Evolutionary conservation across 2,329 filamentous ascomycete species (phyloP), one percentile per base, ranked within the genome.

Genomic region (Neodidymelliopsis sp.): DNA sequence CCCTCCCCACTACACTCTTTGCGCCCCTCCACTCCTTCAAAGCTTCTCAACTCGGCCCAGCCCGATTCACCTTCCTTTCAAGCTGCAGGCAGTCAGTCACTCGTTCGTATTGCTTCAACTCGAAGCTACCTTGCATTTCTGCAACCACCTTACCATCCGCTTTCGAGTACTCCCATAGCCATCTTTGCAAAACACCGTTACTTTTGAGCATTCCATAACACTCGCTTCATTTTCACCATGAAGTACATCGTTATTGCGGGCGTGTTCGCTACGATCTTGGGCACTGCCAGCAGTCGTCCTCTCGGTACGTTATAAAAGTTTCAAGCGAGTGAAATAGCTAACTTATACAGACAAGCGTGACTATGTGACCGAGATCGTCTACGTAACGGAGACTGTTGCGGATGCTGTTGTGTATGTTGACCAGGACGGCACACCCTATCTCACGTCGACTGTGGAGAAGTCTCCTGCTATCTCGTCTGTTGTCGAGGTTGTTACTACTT

Each of bases 221-320:
- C 37, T 66, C 59, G 57, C 61, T 67, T 61, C 58, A 63, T 57
- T 31, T 18, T 60, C 55, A 58, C 36, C 54, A 83, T 83, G 80
- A 80, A 77, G 72, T 61, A 68, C 53, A 57, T 67, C 36, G 49
- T 66, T 48, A 62, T 78, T 37, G 67, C 67, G 50, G 47, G 76
- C 47, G 67, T 71, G 38, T 47, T 70, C 34, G 61, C 52, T 53
- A 53, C 57, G 37, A 61, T 81, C 51, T 61, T 77, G 55, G 66
- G 78, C 49, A 66, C 77, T 44, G 73, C 71, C 28, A 67, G 66
- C 51, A 76, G 77, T 31, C 77, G 78, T 56, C 79, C 75, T 16
- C 66, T 69, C 42, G 53, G 70, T 71, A 60, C 56, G 65, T 61
- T 11, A 15, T 24, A 6, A 3, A 4, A 10, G 11, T 22, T 12